These are phyloP conservation scores for Talaromyces thailandensis DNA, from an alignment of 495 filamentous ascomycete species.

Conservation along the genomic window DNA sequence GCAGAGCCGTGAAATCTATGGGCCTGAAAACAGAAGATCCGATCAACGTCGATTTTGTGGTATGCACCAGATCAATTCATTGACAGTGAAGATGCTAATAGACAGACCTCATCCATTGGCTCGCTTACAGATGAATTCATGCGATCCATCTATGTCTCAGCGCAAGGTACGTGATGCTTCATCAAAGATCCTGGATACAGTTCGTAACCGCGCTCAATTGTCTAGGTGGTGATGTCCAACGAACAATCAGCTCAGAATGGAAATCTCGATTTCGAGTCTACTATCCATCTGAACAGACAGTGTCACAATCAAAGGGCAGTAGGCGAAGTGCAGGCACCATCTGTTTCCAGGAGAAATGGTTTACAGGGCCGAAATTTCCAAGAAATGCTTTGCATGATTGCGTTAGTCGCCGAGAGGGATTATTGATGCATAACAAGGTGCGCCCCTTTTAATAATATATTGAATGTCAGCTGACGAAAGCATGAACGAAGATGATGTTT, in stretches of 20 bases:
- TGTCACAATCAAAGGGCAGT: slow-evolving; percentile 51
- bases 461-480: neutral
- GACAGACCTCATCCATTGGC: slow-evolving; percentile 70
- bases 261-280: slow-evolving; percentile 58
- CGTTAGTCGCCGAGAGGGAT: slow-evolving; percentile 49
- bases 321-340: slow-evolving; percentile 65
- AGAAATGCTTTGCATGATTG: slow-evolving; percentile 64
- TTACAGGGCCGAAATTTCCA: slow-evolving; percentile 57
- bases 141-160: slow-evolving; percentile 62
- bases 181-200: slow-evolving; percentile 6
- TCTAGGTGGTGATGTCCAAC: slow-evolving; percentile 33
- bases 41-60: slow-evolving; percentile 53
- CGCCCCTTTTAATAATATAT: neutral
- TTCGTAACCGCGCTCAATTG: neutral
- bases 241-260: slow-evolving; percentile 31
- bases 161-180: slow-evolving; percentile 44
- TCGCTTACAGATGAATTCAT: slow-evolving; percentile 60
- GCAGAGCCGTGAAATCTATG: slow-evolving; percentile 47
- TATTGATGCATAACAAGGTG: slow-evolving; percentile 87
- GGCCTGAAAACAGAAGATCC: slow-evolving; percentile 37
- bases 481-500: slow-evolving; percentile 46
- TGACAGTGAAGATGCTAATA: slow-evolving; percentile 5
- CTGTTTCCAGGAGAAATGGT: slow-evolving; percentile 64
- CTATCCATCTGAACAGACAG: slow-evolving; percentile 73
- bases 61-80: slow-evolving; percentile 14